These are phyloP conservation scores for Withania somnifera DNA, from an alignment of 305 asterid species.

Conservation along the genomic window DNA sequence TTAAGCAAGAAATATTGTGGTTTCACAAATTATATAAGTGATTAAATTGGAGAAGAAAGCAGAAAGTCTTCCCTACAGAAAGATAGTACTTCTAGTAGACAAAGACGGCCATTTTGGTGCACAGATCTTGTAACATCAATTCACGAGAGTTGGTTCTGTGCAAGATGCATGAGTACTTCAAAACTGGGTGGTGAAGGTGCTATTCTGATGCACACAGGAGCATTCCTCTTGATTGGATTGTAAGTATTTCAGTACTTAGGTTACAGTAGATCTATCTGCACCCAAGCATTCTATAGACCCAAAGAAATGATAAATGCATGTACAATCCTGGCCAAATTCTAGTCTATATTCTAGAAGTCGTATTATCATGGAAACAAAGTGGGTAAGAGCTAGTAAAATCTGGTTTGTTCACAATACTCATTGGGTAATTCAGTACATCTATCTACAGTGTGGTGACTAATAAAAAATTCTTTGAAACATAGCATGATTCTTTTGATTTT, in stretches of 20 bases:
- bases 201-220: constrained; percentile 72
- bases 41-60: background rate
- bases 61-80: background rate
- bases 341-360: background rate
- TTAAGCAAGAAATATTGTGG: background rate
- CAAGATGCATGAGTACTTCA: constrained; percentile 57
- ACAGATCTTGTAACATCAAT: constrained; percentile 85
- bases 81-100: background rate
- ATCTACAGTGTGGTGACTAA: background rate
- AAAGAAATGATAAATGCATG: background rate
- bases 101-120: constrained; percentile 1
- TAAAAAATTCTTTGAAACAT: background rate
- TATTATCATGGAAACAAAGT: background rate
- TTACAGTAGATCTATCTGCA: background rate
- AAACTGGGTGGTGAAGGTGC: constrained; percentile 88
- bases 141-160: constrained; percentile 84
- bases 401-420: background rate
- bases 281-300: background rate
- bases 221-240: constrained; percentile 84
- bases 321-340: background rate
- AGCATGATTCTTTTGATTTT: background rate
- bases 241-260: constrained; percentile 24
- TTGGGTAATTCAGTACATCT: background rate
- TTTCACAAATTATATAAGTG: background rate
- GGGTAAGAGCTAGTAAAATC: background rate